These are phyloP conservation scores for Fusarium piperis DNA, from an alignment of 2,329 filamentous ascomycete species.

Conservation along the genomic window DNA sequence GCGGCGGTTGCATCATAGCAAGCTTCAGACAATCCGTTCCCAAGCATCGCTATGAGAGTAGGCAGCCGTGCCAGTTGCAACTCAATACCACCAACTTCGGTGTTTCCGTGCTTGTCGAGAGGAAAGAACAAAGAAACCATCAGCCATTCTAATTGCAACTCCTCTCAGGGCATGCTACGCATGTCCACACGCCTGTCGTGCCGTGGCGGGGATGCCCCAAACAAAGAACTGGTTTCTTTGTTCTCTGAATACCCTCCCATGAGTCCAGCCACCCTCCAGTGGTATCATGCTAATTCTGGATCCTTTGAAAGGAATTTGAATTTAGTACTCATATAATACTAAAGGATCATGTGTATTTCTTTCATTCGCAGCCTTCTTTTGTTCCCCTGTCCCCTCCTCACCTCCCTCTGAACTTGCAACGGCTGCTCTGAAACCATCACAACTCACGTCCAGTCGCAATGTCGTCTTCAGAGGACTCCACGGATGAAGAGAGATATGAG, in stretches of 20 bases:
- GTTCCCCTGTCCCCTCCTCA: not conserved
- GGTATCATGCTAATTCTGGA: not conserved
- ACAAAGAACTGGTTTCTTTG: conserved; percentile 38
- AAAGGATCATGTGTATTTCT: not conserved
- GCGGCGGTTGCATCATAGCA: not conserved
- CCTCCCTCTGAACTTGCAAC: not conserved
- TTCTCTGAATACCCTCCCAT: conserved; percentile 23
- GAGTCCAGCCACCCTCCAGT: not conserved
- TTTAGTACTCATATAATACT: not conserved
- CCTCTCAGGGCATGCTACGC: not conserved
- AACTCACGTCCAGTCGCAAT: not conserved
- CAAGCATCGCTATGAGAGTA: not conserved
- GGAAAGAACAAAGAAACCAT: conserved; percentile 11
- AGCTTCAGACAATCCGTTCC: not conserved
- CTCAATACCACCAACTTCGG: not conserved
- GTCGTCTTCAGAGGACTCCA: not conserved
- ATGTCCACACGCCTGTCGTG: conserved; percentile 21
- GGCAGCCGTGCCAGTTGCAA: not conserved
- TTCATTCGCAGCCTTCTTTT: not conserved
- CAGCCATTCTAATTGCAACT: not conserved
- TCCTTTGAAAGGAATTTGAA: not conserved
- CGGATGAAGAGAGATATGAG: conserved; percentile 7
- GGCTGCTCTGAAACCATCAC: not conserved
- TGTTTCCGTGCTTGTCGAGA: not conserved
- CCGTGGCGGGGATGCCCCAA: not conserved